These are phyloP conservation scores for Penicillium crystallinum DNA, from an alignment of 495 filamentous ascomycete species.

Conservation along the genomic window DNA sequence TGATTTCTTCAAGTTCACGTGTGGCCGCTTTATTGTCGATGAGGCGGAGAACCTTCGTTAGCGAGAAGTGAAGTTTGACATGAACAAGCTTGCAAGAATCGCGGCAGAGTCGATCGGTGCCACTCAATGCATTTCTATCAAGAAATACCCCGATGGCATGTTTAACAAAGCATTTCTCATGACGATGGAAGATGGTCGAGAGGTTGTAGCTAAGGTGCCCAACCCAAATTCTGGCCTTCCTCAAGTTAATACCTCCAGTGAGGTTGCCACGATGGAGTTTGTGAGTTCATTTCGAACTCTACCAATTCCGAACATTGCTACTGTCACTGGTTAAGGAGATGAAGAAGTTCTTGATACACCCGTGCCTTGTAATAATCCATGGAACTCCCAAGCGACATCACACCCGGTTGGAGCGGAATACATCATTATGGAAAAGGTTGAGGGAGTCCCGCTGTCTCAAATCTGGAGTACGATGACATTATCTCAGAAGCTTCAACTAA, in stretches of 20 bases:
- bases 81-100: conserved; percentile 29
- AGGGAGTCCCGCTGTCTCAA: neutral
- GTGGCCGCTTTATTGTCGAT: conserved; percentile 33
- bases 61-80: conserved; percentile 32
- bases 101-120: conserved; percentile 33
- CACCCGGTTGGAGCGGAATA: neutral
- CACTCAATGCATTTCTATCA: conserved; percentile 24
- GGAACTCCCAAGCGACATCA: neutral
- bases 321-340: neutral
- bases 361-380: neutral
- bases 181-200: conserved; percentile 37
- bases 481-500: neutral
- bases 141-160: conserved; percentile 32
- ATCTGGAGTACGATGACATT: neutral
- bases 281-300: conserved; percentile 16
- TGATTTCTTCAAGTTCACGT: conserved; percentile 34
- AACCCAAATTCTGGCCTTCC: conserved; percentile 35
- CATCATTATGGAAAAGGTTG: neutral
- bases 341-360: neutral
- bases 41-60: conserved; percentile 30
- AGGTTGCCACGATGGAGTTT: conserved; percentile 42
- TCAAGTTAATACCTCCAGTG: conserved; percentile 31
- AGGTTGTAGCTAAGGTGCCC: conserved; percentile 33
- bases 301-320: neutral
- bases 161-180: conserved; percentile 40